Base-by-base conservation (phyloP, 139 green algal genomes). In the Gonium pectorale region DNA sequence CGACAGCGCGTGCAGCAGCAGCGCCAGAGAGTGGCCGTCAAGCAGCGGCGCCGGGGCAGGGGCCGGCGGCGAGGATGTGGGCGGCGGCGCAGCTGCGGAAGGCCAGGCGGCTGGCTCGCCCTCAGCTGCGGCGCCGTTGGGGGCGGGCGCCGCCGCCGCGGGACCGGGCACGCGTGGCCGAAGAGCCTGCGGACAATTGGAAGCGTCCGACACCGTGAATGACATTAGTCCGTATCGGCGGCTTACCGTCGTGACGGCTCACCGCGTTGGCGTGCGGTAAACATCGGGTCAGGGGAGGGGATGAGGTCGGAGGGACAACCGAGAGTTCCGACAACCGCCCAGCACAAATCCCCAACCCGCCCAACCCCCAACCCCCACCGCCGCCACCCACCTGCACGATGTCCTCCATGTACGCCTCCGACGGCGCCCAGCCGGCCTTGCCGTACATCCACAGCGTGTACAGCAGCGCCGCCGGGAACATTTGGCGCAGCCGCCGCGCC, bases 391-490 rank as follows among this genome's bases (percentile, higher is more conserved):
- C 60, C 60, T 73, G 17, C 43, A 72, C n/a, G 21, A 40, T 43
- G 8, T 5, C 27, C n/a, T 73, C 43, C n/a, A 72, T 64, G 77
- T 72, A 83, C 62, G 43, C 11, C n/a, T 33, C 60, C 3, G 29
- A 46, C 2, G 77, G 77, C 77, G 43, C 60, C 31, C 64, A 43
- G 9, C 77, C 77, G 77, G 64, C 72, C 41, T 73, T 83, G 41
- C 41, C 77, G 60, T 27, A 73, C 43, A 24, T 22, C 77, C 60
- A 72, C 31, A 83, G 41, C 19, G 41, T 38, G 77, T 83, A 83
- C 59, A 83, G 11, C n/a, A 83, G 40, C 62, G 60, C 43, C 44
- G 77, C 13, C n/a, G 15, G 27, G n/a, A 5, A 26, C 0, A 73
- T 5, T 21, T 62, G 52, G 31, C n/a, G 43, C 77, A 83, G 43